Base-by-base conservation (phyloP, 257 asterid genomes). In the Solanum pimpinellifolium region DNA sequence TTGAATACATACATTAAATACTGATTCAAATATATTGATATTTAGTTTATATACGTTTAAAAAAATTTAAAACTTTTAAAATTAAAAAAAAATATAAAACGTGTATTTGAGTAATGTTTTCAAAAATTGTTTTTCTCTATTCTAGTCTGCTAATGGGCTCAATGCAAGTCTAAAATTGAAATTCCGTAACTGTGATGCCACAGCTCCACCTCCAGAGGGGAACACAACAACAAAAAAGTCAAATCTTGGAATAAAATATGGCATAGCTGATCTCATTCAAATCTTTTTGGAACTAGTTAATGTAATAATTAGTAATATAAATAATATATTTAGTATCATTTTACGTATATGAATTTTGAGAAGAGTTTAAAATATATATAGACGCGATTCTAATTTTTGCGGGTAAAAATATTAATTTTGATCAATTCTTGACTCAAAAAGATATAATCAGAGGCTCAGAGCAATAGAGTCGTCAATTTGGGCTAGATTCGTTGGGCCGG, bases 371-470 rank as follows among this genome's bases (percentile, higher is more conserved):
- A 21, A 60, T 60, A 4, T 60, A 60, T 3, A 1, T 0, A 60
- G 0, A 20, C 2, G 2, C 20, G 23, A 59, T 1, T 59, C 0
- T 59, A 0, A 0, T 21, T 7, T 60, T 60, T 60, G 0, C 1
- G 0, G 6, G 4, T 60, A 60, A 15, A 60, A 4, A 62, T n/a
- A 5, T 66, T 66, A 0, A 12, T 13, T 27, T 12, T 3, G 37
- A 66, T 25, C 13, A n/a, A 62, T 0, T 31, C 8, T 10, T 0
- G 1, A 2, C 16, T 10, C 31, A n/a, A 62, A 23, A 62, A 11
- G 0, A 12, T 11, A n/a, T 62, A 2, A n/a, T 21, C 8, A 11
- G 29, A 27, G 29, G 29, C 29, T 27, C 29, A 27, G n/a, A 62
- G 15, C 0, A 62, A n/a, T 29, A 23, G 39, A 37, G 39, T 33